Percentiles rank a stretch among this genome's conserved stretches.
Evolutionary conservation across 345 rosid genomes (phyloP).

Genomic region (Ceriops decandra): DNA sequence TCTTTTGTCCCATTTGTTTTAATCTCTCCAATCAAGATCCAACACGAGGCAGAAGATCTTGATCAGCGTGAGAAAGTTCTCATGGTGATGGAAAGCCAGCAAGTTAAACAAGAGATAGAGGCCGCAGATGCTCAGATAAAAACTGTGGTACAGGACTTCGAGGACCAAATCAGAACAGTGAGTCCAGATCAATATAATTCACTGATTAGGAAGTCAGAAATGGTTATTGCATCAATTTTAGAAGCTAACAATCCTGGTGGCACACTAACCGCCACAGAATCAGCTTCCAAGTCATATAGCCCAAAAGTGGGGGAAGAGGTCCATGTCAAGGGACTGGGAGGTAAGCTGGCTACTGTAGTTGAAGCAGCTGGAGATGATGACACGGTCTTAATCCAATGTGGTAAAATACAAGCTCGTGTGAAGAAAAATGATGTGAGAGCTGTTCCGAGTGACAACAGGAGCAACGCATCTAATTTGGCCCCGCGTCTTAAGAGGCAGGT

Average conservation of each 20-base stretch:
- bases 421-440: slow-evolving; percentile 57
- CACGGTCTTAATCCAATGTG: slow-evolving; percentile 64
- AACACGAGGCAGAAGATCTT: slow-evolving; percentile 63
- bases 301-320: slow-evolving; percentile 76
- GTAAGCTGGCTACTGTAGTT: slow-evolving; percentile 67
- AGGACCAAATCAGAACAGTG: slow-evolving; percentile 41
- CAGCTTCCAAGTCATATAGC: slow-evolving; percentile 29
- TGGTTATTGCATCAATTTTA: slow-evolving; percentile 56
- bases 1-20: slow-evolving; percentile 7
- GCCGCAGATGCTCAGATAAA: slow-evolving; percentile 51
- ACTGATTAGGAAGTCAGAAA: slow-evolving; percentile 57
- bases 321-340: slow-evolving; percentile 61
- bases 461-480: slow-evolving; percentile 23
- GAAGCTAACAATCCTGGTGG: slow-evolving; percentile 47
- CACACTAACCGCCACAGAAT: slow-evolving; percentile 30
- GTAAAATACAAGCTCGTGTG: slow-evolving; percentile 72
- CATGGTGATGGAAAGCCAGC: slow-evolving; percentile 53
- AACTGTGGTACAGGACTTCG: slow-evolving; percentile 49
- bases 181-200: slow-evolving; percentile 49
- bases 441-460: slow-evolving; percentile 28
- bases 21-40: slow-evolving; percentile 48
- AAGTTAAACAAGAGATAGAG: slow-evolving; percentile 50
- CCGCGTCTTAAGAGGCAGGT: slow-evolving; percentile 52
- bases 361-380: slow-evolving; percentile 67
- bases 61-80: slow-evolving; percentile 53